These are phyloP conservation scores for Xylogone sp. DNA, from an alignment of 2,329 filamentous ascomycete genomes.

Conservation along the genomic window DNA sequence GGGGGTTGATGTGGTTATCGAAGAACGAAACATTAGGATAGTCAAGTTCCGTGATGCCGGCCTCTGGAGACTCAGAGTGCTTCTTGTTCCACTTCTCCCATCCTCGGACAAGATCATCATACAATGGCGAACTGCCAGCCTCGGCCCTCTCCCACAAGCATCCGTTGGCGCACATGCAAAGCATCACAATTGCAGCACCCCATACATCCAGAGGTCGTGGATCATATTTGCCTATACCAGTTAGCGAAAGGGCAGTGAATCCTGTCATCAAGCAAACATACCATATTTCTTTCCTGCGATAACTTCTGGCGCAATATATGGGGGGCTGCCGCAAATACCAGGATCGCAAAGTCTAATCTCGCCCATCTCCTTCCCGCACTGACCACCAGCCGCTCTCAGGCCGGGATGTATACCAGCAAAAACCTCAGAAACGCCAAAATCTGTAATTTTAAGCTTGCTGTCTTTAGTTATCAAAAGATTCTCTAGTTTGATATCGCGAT, in stretches of 20 bases:
- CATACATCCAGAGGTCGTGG: constrained; percentile 80
- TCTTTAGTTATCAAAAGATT: constrained; percentile 77
- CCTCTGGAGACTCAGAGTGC: constrained; percentile 39
- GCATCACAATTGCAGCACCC: constrained; percentile 79
- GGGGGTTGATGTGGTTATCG: constrained; percentile 62
- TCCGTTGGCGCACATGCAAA: constrained; percentile 69
- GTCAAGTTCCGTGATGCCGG: constrained; percentile 50
- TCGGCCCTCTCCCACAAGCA: constrained; percentile 72
- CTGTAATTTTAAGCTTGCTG: constrained; percentile 84
- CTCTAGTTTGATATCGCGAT: constrained; percentile 88
- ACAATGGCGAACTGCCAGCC: constrained; percentile 43
- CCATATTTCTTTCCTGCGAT: constrained; percentile 54
- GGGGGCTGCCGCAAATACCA: constrained; percentile 79
- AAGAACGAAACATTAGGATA: constrained; percentile 64
- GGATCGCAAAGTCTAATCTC: constrained; percentile 69
- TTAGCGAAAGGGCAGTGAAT: constrained; percentile 7
- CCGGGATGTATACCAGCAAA: constrained; percentile 81
- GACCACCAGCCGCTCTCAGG: constrained; percentile 65
- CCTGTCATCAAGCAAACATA: constrained; percentile 33
- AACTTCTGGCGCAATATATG: constrained; percentile 86
- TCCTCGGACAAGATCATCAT: constrained; percentile 59
- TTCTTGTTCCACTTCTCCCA: constrained; percentile 66
- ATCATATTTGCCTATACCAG: constrained; percentile 53
- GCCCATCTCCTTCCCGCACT: constrained; percentile 70
- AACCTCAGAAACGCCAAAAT: constrained; percentile 86